These are phyloP conservation scores for Pestalotiopsis fici DNA, from an alignment of 2,329 filamentous ascomycete species.

Conservation along the genomic window DNA sequence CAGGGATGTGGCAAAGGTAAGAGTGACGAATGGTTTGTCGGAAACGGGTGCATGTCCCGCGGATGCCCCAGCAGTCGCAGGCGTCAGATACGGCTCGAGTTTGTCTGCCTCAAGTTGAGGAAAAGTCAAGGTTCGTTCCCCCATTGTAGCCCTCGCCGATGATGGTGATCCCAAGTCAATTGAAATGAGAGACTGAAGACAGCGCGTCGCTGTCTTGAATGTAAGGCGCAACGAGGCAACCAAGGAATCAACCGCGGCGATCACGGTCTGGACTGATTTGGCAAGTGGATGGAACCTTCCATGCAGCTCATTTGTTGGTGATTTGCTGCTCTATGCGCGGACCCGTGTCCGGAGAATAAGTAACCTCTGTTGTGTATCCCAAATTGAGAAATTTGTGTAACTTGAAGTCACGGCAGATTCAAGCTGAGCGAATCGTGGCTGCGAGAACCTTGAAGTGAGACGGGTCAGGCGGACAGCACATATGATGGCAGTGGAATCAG, in stretches of 20 bases:
- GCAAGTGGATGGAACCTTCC: neutral
- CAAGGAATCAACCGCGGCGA: neutral
- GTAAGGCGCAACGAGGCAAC: neutral
- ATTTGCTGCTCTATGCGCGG: neutral
- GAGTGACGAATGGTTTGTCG: conserved; percentile 59
- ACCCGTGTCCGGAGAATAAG: neutral
- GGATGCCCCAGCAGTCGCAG: conserved; percentile 21
- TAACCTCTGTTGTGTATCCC: neutral
- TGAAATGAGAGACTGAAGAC: neutral
- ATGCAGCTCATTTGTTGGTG: neutral
- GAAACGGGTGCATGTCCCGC: neutral
- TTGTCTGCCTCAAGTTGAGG: conserved; percentile 24
- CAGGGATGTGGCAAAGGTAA: conserved; percentile 90
- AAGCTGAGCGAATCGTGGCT: neutral
- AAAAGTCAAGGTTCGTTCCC: conserved; percentile 22
- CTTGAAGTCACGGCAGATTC: neutral
- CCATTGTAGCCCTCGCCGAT: neutral
- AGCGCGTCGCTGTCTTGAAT: too few species aligned
- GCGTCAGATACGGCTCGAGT: conserved; percentile 13
- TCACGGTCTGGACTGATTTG: neutral
- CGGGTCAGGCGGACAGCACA: neutral
- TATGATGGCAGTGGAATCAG: neutral
- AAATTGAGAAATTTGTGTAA: neutral
- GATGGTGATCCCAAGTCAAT: neutral
- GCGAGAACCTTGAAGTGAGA: neutral